Conservation (phyloP, 305 asterid species). For the Withania somnifera region DNA sequence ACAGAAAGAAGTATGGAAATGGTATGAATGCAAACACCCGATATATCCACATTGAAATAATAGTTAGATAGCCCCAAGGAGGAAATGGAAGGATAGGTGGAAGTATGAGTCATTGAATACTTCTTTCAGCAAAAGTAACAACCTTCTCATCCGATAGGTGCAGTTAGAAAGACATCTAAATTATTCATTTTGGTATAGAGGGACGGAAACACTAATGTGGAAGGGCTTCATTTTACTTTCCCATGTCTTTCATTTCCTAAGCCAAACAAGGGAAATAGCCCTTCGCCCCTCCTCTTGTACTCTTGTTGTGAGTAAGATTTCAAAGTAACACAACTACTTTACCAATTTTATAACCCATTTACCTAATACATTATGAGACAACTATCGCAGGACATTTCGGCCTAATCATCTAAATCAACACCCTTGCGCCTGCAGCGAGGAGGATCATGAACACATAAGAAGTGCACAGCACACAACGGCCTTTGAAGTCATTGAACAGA, state of each 20-base stretch:
- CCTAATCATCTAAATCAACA: background rate
- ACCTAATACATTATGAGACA: background rate
- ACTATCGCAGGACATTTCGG: background rate
- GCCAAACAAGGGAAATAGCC: background rate
- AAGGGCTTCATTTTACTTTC: background rate
- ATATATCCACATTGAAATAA: background rate
- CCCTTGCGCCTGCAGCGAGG: background rate
- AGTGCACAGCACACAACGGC: background rate
- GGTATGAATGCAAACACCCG: background rate
- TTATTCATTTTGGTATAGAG: background rate
- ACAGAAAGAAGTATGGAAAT: background rate
- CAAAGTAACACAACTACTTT: background rate
- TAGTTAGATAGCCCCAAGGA: background rate
- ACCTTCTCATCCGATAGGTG: background rate
- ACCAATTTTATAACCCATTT: background rate
- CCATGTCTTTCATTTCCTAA: background rate
- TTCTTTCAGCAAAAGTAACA: background rate
- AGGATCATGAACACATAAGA: background rate
- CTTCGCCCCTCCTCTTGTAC: background rate
- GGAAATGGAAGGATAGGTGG: background rate
- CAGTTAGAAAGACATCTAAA: background rate
- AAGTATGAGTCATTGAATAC: background rate
- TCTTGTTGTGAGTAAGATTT: background rate
- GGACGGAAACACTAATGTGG: background rate
- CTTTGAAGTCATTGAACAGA: background rate